Evolutionary conservation across 2,329 filamentous ascomycete species (phyloP), one percentile per base, ranked within the genome.

Genomic region (Sporothrix pseudoabietina): DNA sequence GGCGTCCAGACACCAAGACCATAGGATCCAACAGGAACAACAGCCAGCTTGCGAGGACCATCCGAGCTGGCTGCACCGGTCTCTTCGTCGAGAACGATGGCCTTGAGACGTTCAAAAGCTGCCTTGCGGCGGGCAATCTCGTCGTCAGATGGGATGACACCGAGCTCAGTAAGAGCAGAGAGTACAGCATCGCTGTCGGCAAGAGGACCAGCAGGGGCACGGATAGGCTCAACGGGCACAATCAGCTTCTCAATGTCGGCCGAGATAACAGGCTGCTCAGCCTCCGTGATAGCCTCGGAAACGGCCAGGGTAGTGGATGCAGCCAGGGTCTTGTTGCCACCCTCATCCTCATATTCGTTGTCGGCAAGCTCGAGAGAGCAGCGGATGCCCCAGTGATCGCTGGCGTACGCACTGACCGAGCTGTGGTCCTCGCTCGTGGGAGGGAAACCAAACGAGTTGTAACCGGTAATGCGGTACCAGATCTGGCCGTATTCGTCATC

Each of bases 21-120:
- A 77, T 89, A 91, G 0, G 90, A 92, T 0, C 90, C 90, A n/a
- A 91, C 88, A 0, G 89, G 84, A 6, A 88, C 83, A 8, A 92
- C 77, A 0, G 89, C 81, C 52, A 91, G 81, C 69, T 71, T 71
- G 78, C 77, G 8, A 79, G 77, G 26, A 80, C 75, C 55, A 80
- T 75, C 55, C 70, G 55, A 22, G 74, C 35, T 16, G 12, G 61
- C 7, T 2, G 16, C 22, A 1, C 71, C n/a, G 0, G 39, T 8
- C 8, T 14, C 71, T 19, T 73, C 59, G 16, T 39, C 65, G 3
- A 74, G 22, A 3, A 71, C 69, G 6, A 72, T 74, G 39, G 5
- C 57, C 26, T 59, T 72, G 55, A 77, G 75, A 8, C 63, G 39
- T 69, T 77, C 77, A 8, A 79, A 74, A 3, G 75, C 74, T 0